These are phyloP conservation scores for Lentinula edodes DNA, from an alignment of 768 basidiomycete species.

Conservation along the genomic window DNA sequence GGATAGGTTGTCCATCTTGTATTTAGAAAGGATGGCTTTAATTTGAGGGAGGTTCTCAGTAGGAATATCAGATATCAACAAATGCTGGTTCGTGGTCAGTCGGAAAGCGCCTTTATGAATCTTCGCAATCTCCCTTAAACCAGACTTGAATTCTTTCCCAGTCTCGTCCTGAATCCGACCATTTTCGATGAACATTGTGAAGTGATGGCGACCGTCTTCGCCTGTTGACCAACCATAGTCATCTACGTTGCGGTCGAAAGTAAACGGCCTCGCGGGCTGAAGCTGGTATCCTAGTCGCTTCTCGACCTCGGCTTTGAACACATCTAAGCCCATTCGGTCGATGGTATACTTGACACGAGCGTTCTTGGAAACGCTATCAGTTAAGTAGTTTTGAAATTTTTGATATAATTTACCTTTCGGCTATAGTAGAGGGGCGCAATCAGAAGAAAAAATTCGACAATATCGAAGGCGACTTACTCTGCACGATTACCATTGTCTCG, in stretches of 20 bases:
- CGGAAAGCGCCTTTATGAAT: constrained; percentile 93
- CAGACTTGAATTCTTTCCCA: constrained; percentile 86
- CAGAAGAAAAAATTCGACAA: not conserved
- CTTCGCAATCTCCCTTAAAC: constrained; percentile 87
- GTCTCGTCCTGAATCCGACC: constrained; percentile 96
- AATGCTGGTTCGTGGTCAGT: constrained; percentile 92
- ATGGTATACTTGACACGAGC: constrained; percentile 96
- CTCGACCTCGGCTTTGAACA: constrained; percentile 89
- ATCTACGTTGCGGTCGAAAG: constrained; percentile 87
- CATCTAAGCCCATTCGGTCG: constrained; percentile 87
- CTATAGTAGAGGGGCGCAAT: constrained; percentile 24
- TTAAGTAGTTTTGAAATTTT: not conserved
- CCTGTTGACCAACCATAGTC: constrained; percentile 92
- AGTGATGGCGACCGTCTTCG: constrained; percentile 84
- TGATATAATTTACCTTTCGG: constrained; percentile 40
- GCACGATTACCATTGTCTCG: constrained; percentile 92
- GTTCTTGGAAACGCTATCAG: constrained; percentile 38
- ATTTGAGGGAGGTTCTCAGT: constrained; percentile 69
- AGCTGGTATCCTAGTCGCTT: constrained; percentile 77
- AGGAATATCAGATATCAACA: constrained; percentile 80
- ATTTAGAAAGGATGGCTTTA: constrained; percentile 73
- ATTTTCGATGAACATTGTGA: constrained; percentile 94
- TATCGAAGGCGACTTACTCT: constrained; percentile 54
- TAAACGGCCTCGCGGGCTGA: constrained; percentile 65
- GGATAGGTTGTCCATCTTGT: constrained; percentile 84